Conservation (phyloP, 1,284 basidiomycete genomes). For the Rhodotorula sp. region DNA sequence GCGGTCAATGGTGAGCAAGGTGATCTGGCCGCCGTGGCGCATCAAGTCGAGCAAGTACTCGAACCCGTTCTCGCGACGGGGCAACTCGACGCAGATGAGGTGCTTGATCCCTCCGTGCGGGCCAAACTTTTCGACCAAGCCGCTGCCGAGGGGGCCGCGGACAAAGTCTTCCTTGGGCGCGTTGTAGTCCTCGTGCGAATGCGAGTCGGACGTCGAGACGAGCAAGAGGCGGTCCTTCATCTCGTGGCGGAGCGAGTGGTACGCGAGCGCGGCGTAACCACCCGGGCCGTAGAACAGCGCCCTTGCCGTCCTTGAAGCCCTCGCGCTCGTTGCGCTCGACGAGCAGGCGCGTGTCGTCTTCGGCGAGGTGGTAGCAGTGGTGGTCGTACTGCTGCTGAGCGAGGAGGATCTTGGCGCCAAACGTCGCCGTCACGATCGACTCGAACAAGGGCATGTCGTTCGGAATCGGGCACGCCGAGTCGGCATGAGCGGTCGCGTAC, state of each 20-base stretch:
- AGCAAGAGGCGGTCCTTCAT: conserved; percentile 12
- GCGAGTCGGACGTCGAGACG: conserved; percentile 15
- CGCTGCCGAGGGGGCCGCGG: background rate
- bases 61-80: conserved; percentile 7
- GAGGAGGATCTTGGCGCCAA: background rate
- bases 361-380: conserved; percentile 4
- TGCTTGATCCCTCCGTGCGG: conserved; percentile 22
- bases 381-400: conserved; percentile 1
- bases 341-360: background rate
- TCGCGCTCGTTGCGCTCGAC: background rate
- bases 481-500: conserved; percentile 8
- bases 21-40: conserved; percentile 15
- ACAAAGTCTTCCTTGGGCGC: conserved; percentile 8
- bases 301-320: conserved; percentile 7
- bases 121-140: conserved; percentile 4
- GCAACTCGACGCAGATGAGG: conserved; percentile 24
- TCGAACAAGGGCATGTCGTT: conserved; percentile 1
- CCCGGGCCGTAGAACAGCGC: conserved; percentile 14
- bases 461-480: background rate
- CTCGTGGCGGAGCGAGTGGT: conserved; percentile 9
- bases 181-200: conserved; percentile 10
- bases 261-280: conserved; percentile 19
- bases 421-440: conserved; percentile 2
- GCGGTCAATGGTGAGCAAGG: conserved; percentile 4
- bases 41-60: conserved; percentile 8